Evolutionary conservation across 768 basidiomycete species (phyloP), one percentile per base, ranked within the genome.

Genomic region (Cantharellus anzutake): DNA sequence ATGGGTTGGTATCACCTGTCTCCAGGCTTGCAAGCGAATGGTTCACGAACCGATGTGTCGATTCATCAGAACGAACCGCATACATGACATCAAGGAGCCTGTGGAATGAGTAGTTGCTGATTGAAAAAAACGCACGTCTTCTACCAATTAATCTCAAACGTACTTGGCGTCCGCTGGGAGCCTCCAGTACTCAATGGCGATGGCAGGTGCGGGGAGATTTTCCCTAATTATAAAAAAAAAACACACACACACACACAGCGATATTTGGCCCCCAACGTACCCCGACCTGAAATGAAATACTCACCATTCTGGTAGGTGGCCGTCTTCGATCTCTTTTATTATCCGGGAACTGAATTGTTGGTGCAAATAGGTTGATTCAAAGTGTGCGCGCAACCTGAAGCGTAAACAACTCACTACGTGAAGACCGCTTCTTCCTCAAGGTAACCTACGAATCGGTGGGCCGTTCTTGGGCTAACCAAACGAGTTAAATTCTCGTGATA

Each of bases 161-260:
- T 7, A 57, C 38, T 39, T 57, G 14, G 56, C 35, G 38, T 57
- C 35, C 14, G 1, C 11, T 39, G 56, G 67, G 40, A 94, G 75
- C 34, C 91, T 80, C 90, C 94, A 98, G 71, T 97, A 97, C 68
- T 97, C 92, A 63, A 88, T 91, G 4, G 93, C 86, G 68, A 97
- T 94, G 66, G 79, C 74, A 0, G 92, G 93, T 3, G 91, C 87
- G 42, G 84, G 78, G 66, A 75, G 71, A 66, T 84, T 73, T 39
- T 76, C 73, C 84, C 83, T 82, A 61, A 57, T 7, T 44, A 20
- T 3, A 14, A 4, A 3, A 51, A 57, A 41, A 59, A 52, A 59
- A 20, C 7, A 48, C 20, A 48, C 20, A 20, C 7, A 20, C 20
- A 48, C 7, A 20, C 44, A 48, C 20, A 29, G 20, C 20, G 20